Conservation (phyloP, 345 rosid species). For the Hibiscus tridactylites region DNA sequence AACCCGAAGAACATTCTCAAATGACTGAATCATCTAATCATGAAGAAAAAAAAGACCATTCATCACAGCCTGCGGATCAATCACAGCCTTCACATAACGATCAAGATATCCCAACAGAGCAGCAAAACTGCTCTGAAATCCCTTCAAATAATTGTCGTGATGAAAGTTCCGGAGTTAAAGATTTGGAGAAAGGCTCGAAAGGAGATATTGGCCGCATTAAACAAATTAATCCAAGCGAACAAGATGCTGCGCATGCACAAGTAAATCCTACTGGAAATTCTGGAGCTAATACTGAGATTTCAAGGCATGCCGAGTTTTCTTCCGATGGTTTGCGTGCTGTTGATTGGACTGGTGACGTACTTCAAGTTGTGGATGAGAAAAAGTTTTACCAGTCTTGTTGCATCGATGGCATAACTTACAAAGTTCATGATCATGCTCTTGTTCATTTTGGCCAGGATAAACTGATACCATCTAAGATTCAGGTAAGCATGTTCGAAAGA, state of each 20-base stretch:
- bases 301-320: neutral
- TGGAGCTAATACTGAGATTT: constrained; percentile 10
- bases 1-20: constrained; percentile 18
- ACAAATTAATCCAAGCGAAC: constrained; percentile 18
- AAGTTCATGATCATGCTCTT: constrained; percentile 52
- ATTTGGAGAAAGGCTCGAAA: constrained; percentile 10
- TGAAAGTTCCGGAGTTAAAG: constrained; percentile 6
- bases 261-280: constrained; percentile 23
- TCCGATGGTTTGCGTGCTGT: neutral
- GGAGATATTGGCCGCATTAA: constrained; percentile 14
- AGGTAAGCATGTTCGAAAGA: constrained; percentile 23
- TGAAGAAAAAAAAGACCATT: constrained; percentile 10
- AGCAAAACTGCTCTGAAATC: constrained; percentile 21
- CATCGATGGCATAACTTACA: constrained; percentile 41
- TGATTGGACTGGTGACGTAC: neutral
- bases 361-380: constrained; percentile 9
- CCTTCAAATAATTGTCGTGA: constrained; percentile 15
- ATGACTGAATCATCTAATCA: constrained; percentile 17
- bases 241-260: constrained; percentile 8
- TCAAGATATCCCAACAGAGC: constrained; percentile 15
- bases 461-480: constrained; percentile 51
- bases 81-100: constrained; percentile 15
- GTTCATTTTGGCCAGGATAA: constrained; percentile 32
- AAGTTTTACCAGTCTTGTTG: constrained; percentile 41
- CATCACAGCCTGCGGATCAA: constrained; percentile 18